Conservation (phyloP, 1,284 basidiomycete species). For the Puccinia coronata region DNA sequence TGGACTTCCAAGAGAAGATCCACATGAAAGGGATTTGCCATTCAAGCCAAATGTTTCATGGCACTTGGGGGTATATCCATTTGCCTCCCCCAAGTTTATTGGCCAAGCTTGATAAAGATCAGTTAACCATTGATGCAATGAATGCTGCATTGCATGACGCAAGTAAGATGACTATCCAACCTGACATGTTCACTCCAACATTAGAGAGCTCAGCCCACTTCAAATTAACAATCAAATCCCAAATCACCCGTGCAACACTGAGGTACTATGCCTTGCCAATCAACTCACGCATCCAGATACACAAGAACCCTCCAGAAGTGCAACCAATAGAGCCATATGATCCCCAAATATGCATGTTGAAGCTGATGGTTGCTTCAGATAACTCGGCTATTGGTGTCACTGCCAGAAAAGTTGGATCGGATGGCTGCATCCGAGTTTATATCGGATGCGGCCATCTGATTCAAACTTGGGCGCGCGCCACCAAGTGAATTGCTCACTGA, state of each 20-base stretch:
- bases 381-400: conserved; percentile 6
- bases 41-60: background rate
- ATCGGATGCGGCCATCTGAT: too few species aligned
- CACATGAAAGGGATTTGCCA: background rate
- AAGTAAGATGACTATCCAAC: background rate
- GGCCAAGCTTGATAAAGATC: background rate
- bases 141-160: background rate
- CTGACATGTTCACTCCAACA: background rate
- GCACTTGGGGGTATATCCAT: too few species aligned
- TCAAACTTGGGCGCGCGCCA: too few species aligned
- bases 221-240: background rate
- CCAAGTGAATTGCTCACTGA: too few species aligned
- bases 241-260: background rate
- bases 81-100: background rate
- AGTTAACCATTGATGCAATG: background rate
- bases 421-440: too few species aligned
- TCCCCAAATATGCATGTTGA: too few species aligned
- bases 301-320: background rate
- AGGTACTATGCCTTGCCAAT: background rate
- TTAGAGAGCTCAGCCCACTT: background rate
- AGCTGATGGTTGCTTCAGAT: background rate
- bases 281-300: too few species aligned
- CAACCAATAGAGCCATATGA: background rate
- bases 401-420: too few species aligned
- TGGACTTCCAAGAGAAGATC: conserved; percentile 17